Percentiles rank a stretch among this genome's conserved stretches.
Evolutionary conservation across 148 eudicot species (phyloP).

Genomic region (Persicaria maculosa): DNA sequence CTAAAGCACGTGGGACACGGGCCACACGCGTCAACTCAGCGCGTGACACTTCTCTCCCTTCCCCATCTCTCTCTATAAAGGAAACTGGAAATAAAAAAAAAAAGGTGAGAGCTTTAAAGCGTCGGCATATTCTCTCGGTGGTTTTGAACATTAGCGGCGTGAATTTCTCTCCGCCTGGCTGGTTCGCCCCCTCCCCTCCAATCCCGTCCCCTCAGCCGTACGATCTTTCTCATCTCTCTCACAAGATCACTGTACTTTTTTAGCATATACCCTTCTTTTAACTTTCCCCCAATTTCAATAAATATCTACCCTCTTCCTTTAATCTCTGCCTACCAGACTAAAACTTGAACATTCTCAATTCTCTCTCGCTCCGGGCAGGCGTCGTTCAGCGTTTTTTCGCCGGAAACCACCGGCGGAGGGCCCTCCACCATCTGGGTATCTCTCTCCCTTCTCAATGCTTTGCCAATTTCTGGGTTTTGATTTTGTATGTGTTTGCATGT

Average conservation of each 20-base stretch:
- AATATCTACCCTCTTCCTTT: background rate
- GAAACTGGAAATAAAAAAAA: background rate
- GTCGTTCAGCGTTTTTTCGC: background rate
- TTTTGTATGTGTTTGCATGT: background rate
- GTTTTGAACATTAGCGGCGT: background rate
- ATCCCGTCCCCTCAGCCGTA: background rate
- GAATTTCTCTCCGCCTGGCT: slow-evolving; percentile 7
- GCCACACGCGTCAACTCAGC: background rate
- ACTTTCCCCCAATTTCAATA: background rate
- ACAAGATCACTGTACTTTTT: background rate
- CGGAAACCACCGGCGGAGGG: slow-evolving; percentile 9
- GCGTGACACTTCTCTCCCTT: background rate
- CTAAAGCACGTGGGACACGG: no score
- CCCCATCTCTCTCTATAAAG: background rate
- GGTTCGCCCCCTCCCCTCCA: background rate
- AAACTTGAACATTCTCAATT: background rate
- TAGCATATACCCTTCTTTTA: background rate
- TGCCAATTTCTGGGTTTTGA: background rate
- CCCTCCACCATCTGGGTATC: slow-evolving; percentile 11
- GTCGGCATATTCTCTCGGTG: background rate
- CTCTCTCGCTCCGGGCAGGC: slow-evolving; percentile 12
- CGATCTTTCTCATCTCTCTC: background rate
- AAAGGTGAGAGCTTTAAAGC: background rate
- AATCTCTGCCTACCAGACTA: background rate
- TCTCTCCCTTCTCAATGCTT: background rate